Conservation (phyloP, 352 stramenopile genomes). For the Saprolegnia parasitica region DNA sequence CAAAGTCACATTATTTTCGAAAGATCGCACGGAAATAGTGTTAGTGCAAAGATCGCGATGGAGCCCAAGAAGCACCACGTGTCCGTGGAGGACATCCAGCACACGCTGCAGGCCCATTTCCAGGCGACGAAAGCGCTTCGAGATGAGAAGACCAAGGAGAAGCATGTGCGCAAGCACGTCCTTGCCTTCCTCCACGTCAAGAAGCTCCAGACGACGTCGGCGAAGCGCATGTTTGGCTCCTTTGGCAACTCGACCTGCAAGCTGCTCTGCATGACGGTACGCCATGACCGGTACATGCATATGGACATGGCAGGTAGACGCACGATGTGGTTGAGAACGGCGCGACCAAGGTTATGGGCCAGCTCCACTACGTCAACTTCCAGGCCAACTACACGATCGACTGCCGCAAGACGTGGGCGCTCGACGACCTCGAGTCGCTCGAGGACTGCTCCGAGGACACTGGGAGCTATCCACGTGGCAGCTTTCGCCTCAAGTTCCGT, state of each 20-base stretch:
- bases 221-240: conserved; percentile 9
- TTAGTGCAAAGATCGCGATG: too few species aligned
- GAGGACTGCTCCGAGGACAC: conserved; percentile 52
- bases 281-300: not conserved
- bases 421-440: conserved; percentile 20
- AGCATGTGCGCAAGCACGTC: conserved; percentile 19
- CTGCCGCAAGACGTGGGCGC: conserved; percentile 18
- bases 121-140: not conserved
- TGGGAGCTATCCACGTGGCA: conserved; percentile 31
- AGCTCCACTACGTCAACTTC: conserved; percentile 22
- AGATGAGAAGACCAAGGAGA: conserved; percentile 12
- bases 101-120: conserved; percentile 20
- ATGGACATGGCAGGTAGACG: not conserved
- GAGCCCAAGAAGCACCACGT: conserved; percentile 5
- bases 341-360: not conserved
- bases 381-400: conserved; percentile 20
- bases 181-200: conserved; percentile 15
- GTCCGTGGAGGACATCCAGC: not conserved
- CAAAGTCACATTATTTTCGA: too few species aligned
- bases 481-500: conserved; percentile 10
- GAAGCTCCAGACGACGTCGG: conserved; percentile 12
- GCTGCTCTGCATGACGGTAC: conserved; percentile 17
- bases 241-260: conserved; percentile 17
- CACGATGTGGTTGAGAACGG: conserved; percentile 1
- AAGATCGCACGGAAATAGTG: too few species aligned